Evolutionary conservation across 441 rosid species (phyloP).

Genomic region (Monsonia emarginata): DNA sequence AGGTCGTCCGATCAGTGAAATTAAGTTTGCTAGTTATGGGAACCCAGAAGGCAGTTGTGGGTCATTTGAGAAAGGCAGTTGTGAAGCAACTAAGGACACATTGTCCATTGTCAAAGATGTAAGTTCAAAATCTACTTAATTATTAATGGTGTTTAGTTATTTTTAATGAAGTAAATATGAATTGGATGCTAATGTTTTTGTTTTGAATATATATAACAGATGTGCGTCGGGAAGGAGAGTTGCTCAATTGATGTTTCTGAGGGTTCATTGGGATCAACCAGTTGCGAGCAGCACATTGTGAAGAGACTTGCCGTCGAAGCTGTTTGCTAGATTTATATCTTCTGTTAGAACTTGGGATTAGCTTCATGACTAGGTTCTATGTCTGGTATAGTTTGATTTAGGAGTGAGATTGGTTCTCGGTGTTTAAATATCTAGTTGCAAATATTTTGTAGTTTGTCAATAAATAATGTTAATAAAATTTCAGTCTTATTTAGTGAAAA

Average conservation of each 20-base stretch:
- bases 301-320: slow-evolving; percentile 1
- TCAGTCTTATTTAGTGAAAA: no score
- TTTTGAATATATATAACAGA: neutral
- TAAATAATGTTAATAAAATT: no score
- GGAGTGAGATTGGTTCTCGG: no score
- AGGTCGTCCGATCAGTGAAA: neutral
- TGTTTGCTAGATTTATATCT: neutral
- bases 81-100: neutral
- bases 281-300: neutral
- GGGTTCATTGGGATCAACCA: neutral
- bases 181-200: neutral
- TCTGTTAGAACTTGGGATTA: neutral
- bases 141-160: neutral
- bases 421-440: no score
- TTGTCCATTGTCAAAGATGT: neutral
- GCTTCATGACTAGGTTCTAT: no score
- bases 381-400: neutral
- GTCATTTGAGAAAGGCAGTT: slow-evolving; percentile 1
- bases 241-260: slow-evolving; percentile 1
- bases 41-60: neutral
- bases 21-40: neutral
- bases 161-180: no score
- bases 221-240: neutral
- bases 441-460: no score
- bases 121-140: no score